phyloP scores from a whole-genome alignment of 164 flowering plant species.

The Euptelea pleiosperma region DNA sequence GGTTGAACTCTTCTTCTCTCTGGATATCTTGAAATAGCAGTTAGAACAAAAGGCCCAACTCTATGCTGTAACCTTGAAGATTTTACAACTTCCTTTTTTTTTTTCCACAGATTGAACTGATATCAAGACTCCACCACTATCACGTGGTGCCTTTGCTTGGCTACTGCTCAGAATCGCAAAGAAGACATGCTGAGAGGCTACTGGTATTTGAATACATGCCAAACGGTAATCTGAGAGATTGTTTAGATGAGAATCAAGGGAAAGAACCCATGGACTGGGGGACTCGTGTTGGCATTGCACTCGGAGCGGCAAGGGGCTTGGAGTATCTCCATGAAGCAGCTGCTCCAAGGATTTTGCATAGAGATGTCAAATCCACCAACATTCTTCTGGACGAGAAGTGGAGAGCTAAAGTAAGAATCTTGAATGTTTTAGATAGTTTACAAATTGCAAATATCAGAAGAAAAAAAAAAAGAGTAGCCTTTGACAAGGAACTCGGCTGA shows the following conservation, averaged over 20 bases:
- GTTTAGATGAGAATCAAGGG: constrained; percentile 55
- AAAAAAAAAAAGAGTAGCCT: too few species aligned
- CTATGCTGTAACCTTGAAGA: not conserved
- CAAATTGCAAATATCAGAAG: not conserved
- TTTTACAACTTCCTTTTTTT: not conserved
- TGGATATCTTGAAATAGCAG: too few species aligned
- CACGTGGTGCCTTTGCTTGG: constrained; percentile 94
- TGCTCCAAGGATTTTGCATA: constrained; percentile 91
- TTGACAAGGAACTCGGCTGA: too few species aligned
- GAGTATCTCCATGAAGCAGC: constrained; percentile 99
- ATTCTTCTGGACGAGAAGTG: constrained; percentile 84
- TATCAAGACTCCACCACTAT: constrained; percentile 87
- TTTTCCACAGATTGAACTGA: constrained; percentile 61
- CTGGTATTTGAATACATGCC: constrained; percentile 83
- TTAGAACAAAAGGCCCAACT: not conserved
- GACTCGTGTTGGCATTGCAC: constrained; percentile 78
- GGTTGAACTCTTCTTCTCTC: too few species aligned
- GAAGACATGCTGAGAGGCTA: constrained; percentile 70
- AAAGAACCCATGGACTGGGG: constrained; percentile 64
- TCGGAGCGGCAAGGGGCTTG: constrained; percentile 95
- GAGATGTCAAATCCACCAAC: constrained; percentile 96
- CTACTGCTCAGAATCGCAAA: constrained; percentile 74
- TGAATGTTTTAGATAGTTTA: not conserved
- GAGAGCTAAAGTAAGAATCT: constrained; percentile 65
- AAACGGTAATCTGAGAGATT: constrained; percentile 84